Conservation (phyloP, 345 rosid species). For the Eucalyptus viminalis region DNA sequence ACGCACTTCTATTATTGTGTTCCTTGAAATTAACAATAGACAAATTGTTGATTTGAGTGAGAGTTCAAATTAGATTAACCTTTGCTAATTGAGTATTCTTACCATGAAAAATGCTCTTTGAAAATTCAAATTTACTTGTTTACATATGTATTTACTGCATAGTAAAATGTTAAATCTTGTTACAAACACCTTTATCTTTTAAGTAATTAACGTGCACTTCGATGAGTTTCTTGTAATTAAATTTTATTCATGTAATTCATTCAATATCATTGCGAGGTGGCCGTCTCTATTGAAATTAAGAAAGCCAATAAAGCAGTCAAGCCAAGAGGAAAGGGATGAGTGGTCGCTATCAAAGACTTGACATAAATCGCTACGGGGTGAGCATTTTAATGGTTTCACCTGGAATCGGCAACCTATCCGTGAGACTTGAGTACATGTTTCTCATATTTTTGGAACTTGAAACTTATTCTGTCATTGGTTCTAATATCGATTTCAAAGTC, state of each 20-base stretch:
- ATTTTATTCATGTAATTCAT: not conserved
- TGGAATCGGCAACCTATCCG: rapidly evolving
- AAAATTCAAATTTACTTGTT: too few species aligned
- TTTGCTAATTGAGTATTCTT: not conserved
- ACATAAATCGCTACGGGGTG: not conserved
- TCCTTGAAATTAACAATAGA: too few species aligned
- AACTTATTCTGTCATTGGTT: too few species aligned
- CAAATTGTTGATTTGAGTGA: not conserved
- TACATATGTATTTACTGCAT: too few species aligned
- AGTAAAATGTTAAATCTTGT: not conserved
- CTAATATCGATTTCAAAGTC: too few species aligned
- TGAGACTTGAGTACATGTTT: rapidly evolving
- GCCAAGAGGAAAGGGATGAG: not conserved
- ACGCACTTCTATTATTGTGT: too few species aligned
- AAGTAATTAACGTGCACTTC: not conserved
- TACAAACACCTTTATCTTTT: not conserved
- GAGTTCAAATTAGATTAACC: not conserved
- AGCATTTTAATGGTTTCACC: too few species aligned
- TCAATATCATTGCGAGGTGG: rapidly evolving
- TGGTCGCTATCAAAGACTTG: not conserved
- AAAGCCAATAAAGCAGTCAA: not conserved
- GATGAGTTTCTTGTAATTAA: not conserved
- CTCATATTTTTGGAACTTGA: too few species aligned
- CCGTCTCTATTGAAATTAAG: not conserved
- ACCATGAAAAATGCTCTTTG: not conserved